Evolutionary conservation across 306 rosid genomes (phyloP).

Genomic region (Vigna radiata): DNA sequence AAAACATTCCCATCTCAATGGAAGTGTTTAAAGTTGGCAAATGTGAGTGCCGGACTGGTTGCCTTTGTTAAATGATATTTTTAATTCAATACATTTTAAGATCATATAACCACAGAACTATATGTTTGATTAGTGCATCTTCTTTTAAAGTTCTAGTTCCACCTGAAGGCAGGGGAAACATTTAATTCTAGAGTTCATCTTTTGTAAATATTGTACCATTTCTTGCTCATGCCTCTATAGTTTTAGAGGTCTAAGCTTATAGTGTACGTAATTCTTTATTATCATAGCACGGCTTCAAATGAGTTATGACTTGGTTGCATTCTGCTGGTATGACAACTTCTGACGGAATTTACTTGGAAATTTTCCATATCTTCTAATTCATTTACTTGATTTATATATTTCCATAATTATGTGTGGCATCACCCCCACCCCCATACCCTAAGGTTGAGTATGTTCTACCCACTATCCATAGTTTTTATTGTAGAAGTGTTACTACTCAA

Average conservation of each 20-base stretch:
- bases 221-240: neutral
- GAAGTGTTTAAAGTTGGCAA: neutral
- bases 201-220: neutral
- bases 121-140: neutral
- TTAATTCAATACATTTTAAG: neutral
- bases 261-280: neutral
- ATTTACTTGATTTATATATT: slow-evolving; percentile 9
- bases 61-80: neutral
- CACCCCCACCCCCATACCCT: slow-evolving; percentile 1
- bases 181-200: neutral
- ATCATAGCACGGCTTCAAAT: neutral
- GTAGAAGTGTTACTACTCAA: slow-evolving; percentile 2
- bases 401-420: neutral
- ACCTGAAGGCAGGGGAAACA: neutral
- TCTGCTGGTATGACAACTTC: neutral
- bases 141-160: neutral
- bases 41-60: neutral
- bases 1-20: neutral
- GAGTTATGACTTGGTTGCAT: neutral
- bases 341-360: neutral
- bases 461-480: neutral
- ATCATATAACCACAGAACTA: neutral
- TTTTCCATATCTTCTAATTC: neutral
- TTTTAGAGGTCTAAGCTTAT: neutral
- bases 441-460: slow-evolving; percentile 10